Evolutionary conservation across 1,139 yeast genomes (phyloP).

Genomic region (Diutina sp.): DNA sequence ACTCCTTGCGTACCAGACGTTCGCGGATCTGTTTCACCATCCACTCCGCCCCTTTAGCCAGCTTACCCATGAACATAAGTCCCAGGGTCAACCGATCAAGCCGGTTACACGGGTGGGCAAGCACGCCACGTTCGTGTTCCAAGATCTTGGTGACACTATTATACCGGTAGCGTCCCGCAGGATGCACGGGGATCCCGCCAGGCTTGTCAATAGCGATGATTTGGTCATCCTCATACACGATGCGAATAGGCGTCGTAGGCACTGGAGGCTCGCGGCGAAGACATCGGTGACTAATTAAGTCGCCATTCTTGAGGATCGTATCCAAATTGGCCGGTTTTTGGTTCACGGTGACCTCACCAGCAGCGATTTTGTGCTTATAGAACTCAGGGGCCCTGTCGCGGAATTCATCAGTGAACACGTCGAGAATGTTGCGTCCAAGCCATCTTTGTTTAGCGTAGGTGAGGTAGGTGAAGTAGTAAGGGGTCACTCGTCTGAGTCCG

Average conservation of each 20-base stretch:
- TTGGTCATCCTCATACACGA: slow-evolving; percentile 70
- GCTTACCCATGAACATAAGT: slow-evolving; percentile 82
- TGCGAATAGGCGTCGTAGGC: slow-evolving; percentile 51
- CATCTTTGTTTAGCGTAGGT: slow-evolving; percentile 89
- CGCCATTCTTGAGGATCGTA: slow-evolving; percentile 68
- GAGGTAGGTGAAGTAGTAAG: slow-evolving; percentile 79
- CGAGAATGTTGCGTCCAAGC: slow-evolving; percentile 70
- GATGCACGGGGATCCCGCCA: slow-evolving; percentile 91
- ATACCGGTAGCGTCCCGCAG: slow-evolving; percentile 84
- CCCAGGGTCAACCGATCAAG: slow-evolving; percentile 90
- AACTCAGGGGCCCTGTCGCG: slow-evolving; percentile 65
- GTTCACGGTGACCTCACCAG: slow-evolving; percentile 67
- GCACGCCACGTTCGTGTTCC: slow-evolving; percentile 48
- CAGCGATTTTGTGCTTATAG: slow-evolving; percentile 53
- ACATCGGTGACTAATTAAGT: slow-evolving; percentile 65
- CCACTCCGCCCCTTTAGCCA: slow-evolving; percentile 65
- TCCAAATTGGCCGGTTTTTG: slow-evolving; percentile 51
- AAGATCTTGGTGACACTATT: slow-evolving; percentile 80
- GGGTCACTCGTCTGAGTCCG: slow-evolving; percentile 58
- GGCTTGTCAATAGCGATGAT: slow-evolving; percentile 87
- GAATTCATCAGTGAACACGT: slow-evolving; percentile 74
- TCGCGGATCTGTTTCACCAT: slow-evolving; percentile 67
- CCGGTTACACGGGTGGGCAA: slow-evolving; percentile 83
- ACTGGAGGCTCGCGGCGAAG: slow-evolving; percentile 93
- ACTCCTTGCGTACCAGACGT: slow-evolving; percentile 67